Base-by-base conservation (phyloP, 441 rosid genomes). In the Aleurites moluccanus region DNA sequence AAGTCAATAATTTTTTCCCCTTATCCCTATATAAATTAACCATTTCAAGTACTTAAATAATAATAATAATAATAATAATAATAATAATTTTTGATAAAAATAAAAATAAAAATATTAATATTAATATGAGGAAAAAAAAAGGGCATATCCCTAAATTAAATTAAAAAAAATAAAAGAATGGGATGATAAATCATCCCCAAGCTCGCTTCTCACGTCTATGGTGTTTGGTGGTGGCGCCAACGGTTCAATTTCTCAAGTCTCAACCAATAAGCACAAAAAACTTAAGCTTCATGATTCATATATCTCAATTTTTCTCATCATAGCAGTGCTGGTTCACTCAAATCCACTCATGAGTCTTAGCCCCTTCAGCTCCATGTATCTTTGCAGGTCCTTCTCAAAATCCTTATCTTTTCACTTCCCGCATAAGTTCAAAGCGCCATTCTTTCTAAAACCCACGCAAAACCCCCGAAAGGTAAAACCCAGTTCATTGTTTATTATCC, bases 291-390 rank as follows among this genome's bases (percentile, higher is more conserved):
- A 30, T n/a, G 50, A 16, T 59, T 2, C 44, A 60, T 28, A 1
- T 52, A 18, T 49, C 63, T 73, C 45, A 6, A 20, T 27, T 68
- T 44, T 28, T 25, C 64, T 35, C 18, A 9, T 20, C 15, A 23
- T 28, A 7, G 50, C 16, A 44, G 64, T 80, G 72, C 67, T 76
- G 23, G 25, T 23, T 47, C 64, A 52, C 66, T 72, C 76, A 33
- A 67, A 64, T 59, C 20, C 75, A 61, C 55, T 67, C 69, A 89
- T 85, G 92, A 79, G 79, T 83, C 80, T 80, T 50, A 64, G 61
- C 16, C 63, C 82, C 67, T 84, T 84, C 49, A 65, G 72, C n/a
- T 63, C 83, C 70, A 49, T 83, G 63, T 72, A 76, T 25, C 72
- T 81, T 66, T 73, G 75, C 38, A 67, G 82, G 55, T 83, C 85